Base-by-base conservation (phyloP, 2,329 filamentous ascomycete species). In the Bretziella fagacearum region DNA sequence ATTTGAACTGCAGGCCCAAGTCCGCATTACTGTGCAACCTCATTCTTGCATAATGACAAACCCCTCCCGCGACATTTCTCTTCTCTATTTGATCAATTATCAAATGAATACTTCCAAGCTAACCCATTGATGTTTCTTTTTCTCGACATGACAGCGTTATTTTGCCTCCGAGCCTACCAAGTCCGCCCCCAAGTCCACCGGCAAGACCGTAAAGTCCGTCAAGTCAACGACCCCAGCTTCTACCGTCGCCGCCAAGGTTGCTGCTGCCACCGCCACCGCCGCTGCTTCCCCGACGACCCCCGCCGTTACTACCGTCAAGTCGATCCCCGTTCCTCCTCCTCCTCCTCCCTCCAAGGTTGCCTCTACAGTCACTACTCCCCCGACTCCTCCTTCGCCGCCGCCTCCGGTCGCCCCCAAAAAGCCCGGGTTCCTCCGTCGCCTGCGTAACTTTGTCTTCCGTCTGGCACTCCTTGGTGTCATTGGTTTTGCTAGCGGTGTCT, bases 401-500 rank as follows among this genome's bases (percentile, higher is more conserved):
- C 60, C 55, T 54, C 46, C 58, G 56, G 20, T 22, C 27, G 53
- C 65, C 56, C 55, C 67, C 57, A 62, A 69, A 67, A 66, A 75
- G 72, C 68, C 82, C 74, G 68, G 77, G 59, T 69, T 77, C 62
- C 70, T 76, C 60, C 74, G 83, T 53, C 76, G 82, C 50, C 74
- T 94, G 59, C 74, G 84, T 56, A 80, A 80, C 59, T 80, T 86
- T 59, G 65, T 95, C 49, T 65, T 87, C 54, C 83, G 82, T 47
- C 64, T 95, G 42, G 66, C 87, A 52, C 64, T 94, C 37, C 73
- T 95, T 23, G 78, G 82, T 22, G 76, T 77, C 4, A 63, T 93
- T 37, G 79, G 81, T 32, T 98, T 94, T 57, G 83, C 74, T 48
- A 86, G 86, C 54, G 86, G 89, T 55, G 79, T 95, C 47, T 94